Conservation (phyloP, 2,329 filamentous ascomycete species). For the Escovopsis sp. region DNA sequence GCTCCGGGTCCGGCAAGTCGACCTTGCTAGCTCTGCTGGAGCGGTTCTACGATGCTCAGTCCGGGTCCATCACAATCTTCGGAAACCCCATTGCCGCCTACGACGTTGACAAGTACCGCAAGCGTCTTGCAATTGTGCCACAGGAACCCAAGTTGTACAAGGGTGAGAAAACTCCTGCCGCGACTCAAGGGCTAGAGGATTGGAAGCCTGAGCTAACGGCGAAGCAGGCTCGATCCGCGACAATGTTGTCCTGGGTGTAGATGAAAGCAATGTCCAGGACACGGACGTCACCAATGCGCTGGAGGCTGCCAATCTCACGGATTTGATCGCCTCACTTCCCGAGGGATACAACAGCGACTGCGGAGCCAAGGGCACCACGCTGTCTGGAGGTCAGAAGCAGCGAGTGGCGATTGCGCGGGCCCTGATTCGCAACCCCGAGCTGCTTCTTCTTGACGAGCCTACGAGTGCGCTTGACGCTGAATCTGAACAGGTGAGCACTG, state of each 20-base stretch:
- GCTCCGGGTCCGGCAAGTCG: slow-evolving; percentile 33
- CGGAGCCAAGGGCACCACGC: slow-evolving; percentile 39
- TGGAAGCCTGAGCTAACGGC: not conserved
- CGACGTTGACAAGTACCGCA: slow-evolving; percentile 25
- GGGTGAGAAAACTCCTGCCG: not conserved
- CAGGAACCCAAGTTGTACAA: slow-evolving; percentile 33
- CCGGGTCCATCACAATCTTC: slow-evolving; percentile 28
- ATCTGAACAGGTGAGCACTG: slow-evolving; percentile 25
- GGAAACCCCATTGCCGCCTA: slow-evolving; percentile 22
- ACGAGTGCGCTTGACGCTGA: slow-evolving; percentile 39
- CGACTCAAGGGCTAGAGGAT: too few species aligned
- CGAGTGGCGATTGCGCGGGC: slow-evolving; percentile 40
- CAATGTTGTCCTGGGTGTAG: slow-evolving; percentile 26
- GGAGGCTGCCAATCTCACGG: slow-evolving; percentile 35
- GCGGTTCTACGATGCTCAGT: slow-evolving; percentile 35
- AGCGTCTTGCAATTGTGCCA: slow-evolving; percentile 29
- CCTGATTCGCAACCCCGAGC: slow-evolving; percentile 19
- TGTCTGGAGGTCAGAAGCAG: slow-evolving; percentile 41
- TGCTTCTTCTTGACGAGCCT: slow-evolving; percentile 39
- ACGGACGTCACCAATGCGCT: slow-evolving; percentile 12
- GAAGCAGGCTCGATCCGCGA: slow-evolving; percentile 28
- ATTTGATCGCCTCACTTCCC: slow-evolving; percentile 35
- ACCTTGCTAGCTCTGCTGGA: slow-evolving; percentile 38
- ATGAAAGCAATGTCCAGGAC: slow-evolving; percentile 13
- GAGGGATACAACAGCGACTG: slow-evolving; percentile 22